Base-by-base conservation (phyloP, 257 asterid species). In the Ballota nigra region DNA sequence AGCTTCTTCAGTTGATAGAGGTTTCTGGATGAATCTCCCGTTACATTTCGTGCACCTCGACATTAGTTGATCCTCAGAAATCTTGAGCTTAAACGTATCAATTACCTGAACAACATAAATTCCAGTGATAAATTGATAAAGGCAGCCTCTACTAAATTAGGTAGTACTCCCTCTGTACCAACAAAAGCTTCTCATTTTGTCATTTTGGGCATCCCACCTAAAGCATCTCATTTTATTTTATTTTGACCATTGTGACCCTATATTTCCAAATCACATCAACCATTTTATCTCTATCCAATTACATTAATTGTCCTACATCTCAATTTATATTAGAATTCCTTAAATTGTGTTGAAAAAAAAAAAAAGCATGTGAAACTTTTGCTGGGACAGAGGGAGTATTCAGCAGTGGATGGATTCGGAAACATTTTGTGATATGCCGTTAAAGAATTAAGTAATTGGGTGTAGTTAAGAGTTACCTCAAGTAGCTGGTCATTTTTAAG, bases 41-140 rank as follows among this genome's bases (percentile, higher is more conserved):
- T 91, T 94, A 83, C 99, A 91, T 83, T 91, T 91, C 20, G 96
- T 88, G 76, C 97, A 91, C 81, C 99, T 85, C 16, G 97, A 88
- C 97, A 94, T 89, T 40, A 94, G 78, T 68, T 85, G 95, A 66
- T 86, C 86, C 84, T 94, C 97, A 13, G 86, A 84, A 38, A 91
- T 85, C 69, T 83, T 77, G 74, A 89, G 84, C 68, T 91, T 81
- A 77, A 94, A 94, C 23, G 85, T 86, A 69, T 89, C 93, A 67
- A 89, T 94, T 8, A 91, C 89, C 98, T 91, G 87, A 72, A 80
- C 65, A 53, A 60, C 40, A 13, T 53, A 52, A 36, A 70, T 43
- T 66, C 70, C 62, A 75, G 68, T 4, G 18, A 64, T 29, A 60
- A 45, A 53, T 2, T 38, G 26, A 53, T 49, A 18, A 55, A 20